Evolutionary conservation across 2,329 filamentous ascomycete genomes (phyloP).

Genomic region (Colletotrichum sp.): DNA sequence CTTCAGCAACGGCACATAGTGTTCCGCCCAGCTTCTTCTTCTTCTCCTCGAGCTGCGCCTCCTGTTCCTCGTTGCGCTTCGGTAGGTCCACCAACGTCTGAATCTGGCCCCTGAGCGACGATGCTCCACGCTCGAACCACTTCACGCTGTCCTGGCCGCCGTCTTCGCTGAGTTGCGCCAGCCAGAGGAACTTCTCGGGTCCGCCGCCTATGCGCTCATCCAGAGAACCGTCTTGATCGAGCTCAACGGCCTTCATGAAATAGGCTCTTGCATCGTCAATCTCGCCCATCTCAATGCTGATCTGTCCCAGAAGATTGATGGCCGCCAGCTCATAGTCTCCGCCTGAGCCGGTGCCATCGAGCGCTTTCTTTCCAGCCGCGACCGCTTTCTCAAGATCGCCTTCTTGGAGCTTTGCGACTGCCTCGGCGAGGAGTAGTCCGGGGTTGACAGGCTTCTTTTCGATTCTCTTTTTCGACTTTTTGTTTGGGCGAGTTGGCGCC

Average conservation of each 20-base stretch:
- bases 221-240: conserved; percentile 77
- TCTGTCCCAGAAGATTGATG: conserved; percentile 79
- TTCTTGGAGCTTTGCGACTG: conserved; percentile 46
- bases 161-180: conserved; percentile 85
- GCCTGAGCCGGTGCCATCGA: conserved; percentile 46
- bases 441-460: conserved; percentile 27
- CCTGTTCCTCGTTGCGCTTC: conserved; percentile 42
- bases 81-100: conserved; percentile 60
- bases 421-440: conserved; percentile 39
- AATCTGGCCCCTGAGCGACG: conserved; percentile 75
- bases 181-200: conserved; percentile 91
- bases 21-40: conserved; percentile 84
- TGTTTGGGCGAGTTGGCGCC: conserved; percentile 47
- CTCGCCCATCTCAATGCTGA: conserved; percentile 83
- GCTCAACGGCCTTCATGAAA: conserved; percentile 74
- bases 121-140: conserved; percentile 75
- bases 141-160: conserved; percentile 69
- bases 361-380: conserved; percentile 45
- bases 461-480: conserved; percentile 38
- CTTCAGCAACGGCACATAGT: conserved; percentile 92
- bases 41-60: conserved; percentile 65
- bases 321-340: conserved; percentile 66
- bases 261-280: conserved; percentile 74
- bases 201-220: conserved; percentile 79
- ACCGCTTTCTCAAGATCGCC: conserved; percentile 47